Evolutionary conservation across 345 rosid species (phyloP).

Genomic region (Populus alba): DNA sequence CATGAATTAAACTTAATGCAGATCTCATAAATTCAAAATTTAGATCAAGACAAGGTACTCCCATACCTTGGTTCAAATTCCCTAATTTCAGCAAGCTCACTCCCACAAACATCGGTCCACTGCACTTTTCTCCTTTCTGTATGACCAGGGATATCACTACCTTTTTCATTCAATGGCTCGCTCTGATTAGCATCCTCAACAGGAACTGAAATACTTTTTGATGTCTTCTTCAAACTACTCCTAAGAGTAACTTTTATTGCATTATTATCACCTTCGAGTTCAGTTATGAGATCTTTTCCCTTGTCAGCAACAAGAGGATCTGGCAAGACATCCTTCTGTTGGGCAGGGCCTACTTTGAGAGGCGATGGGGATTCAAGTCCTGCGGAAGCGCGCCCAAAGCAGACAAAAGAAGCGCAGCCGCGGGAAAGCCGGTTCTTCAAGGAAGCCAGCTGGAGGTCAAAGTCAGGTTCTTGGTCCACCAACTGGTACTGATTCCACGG

Average conservation of each 20-base stretch:
- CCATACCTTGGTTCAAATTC: constrained; percentile 96
- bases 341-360: constrained; percentile 77
- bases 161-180: constrained; percentile 40
- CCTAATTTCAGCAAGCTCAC: constrained; percentile 77
- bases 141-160: constrained; percentile 40
- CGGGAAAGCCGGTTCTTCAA: constrained; percentile 67
- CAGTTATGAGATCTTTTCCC: constrained; percentile 33
- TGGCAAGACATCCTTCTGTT: constrained; percentile 50
- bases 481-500: constrained; percentile 98
- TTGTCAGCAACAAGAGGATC: constrained; percentile 48
- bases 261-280: constrained; percentile 41
- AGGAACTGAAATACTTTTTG: constrained; percentile 35
- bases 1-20: neutral
- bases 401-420: constrained; percentile 80
- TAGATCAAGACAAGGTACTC: constrained; percentile 5
- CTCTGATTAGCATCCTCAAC: constrained; percentile 41
- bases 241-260: constrained; percentile 46
- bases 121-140: constrained; percentile 73
- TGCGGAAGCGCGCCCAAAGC: constrained; percentile 89
- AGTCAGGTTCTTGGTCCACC: constrained; percentile 74
- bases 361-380: constrained; percentile 68
- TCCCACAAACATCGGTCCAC: constrained; percentile 93
- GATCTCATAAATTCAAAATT: neutral
- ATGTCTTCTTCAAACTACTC: constrained; percentile 78
- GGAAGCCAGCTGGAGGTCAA: constrained; percentile 95